Evolutionary conservation across 116 monocot species (phyloP).

Genomic region (Dioscorea cayenensis): DNA sequence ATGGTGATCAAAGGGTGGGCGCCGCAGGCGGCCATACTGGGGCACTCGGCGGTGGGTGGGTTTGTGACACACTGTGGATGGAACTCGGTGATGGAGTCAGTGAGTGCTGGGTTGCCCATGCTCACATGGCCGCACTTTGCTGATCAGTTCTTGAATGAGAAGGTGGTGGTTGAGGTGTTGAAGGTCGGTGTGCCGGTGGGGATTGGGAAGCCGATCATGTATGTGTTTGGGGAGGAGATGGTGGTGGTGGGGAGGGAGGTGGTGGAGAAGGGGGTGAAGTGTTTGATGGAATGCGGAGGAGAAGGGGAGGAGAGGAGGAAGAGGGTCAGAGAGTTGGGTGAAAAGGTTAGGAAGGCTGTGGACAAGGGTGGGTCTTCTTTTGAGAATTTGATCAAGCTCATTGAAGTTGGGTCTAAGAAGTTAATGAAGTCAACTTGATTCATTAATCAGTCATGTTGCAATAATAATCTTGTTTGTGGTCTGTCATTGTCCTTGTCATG

Average conservation of each 20-base stretch:
- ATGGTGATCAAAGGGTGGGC: constrained; percentile 32
- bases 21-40: constrained; percentile 25
- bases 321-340: not conserved
- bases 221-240: constrained; percentile 4
- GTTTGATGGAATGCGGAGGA: not conserved
- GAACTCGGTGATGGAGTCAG: constrained; percentile 32
- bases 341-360: constrained; percentile 1
- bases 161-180: constrained; percentile 17
- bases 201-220: not conserved
- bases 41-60: constrained; percentile 20
- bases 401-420: not conserved
- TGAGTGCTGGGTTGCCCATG: constrained; percentile 18
- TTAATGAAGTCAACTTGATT: too few relatives aligned
- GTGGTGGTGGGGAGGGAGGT: not conserved
- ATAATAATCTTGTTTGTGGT: too few relatives aligned
- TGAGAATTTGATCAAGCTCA: constrained; percentile 1
- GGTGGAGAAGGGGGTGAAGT: constrained; percentile 4
- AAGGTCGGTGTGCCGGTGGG: constrained; percentile 8
- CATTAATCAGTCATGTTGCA: too few relatives aligned
- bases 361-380: constrained; percentile 1
- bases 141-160: constrained; percentile 28
- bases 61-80: constrained; percentile 54
- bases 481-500: too few relatives aligned
- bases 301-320: constrained; percentile 1
- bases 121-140: constrained; percentile 19